Conservation (phyloP, 257 asterid species). For the Prunella vulgaris region DNA sequence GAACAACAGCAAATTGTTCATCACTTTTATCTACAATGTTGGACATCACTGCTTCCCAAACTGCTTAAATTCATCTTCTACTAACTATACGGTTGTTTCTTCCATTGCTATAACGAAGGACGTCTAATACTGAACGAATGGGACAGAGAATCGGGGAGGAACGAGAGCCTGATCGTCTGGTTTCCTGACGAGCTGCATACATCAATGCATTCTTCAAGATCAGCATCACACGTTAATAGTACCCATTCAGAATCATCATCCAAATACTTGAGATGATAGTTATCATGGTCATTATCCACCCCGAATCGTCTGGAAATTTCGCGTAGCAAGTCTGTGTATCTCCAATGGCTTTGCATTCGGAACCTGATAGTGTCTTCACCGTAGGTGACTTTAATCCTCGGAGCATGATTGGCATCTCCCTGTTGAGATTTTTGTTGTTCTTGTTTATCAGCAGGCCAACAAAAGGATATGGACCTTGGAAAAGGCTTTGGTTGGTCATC, state of each 20-base stretch:
- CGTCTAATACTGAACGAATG: slow-evolving; percentile 38
- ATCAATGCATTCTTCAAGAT: slow-evolving; percentile 78
- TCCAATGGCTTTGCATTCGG: slow-evolving; percentile 60
- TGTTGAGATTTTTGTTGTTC: slow-evolving; percentile 24
- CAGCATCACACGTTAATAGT: slow-evolving; percentile 77
- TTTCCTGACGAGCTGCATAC: slow-evolving; percentile 39
- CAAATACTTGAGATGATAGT: slow-evolving; percentile 67
- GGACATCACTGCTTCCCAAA: background rate
- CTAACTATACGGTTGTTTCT: background rate
- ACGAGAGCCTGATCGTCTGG: slow-evolving; percentile 59
- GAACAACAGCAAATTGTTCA: slow-evolving; percentile 22
- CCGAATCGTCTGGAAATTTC: slow-evolving; percentile 67
- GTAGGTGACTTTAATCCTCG: slow-evolving; percentile 57
- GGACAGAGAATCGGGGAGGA: slow-evolving; percentile 36
- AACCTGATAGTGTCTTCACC: slow-evolving; percentile 83
- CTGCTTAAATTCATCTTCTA: too few species aligned
- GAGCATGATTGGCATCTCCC: slow-evolving; percentile 24
- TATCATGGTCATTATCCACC: slow-evolving; percentile 28
- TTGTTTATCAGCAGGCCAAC: slow-evolving; percentile 30
- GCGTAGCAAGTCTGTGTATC: slow-evolving; percentile 49
- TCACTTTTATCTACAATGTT: slow-evolving; percentile 1
- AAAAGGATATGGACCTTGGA: slow-evolving; percentile 46
- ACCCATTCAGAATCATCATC: slow-evolving; percentile 96
- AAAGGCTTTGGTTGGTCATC: slow-evolving; percentile 37
- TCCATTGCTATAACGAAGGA: slow-evolving; percentile 20